phyloP scores from a whole-genome alignment of 164 flowering plant species.

The Aristolochia contorta region DNA sequence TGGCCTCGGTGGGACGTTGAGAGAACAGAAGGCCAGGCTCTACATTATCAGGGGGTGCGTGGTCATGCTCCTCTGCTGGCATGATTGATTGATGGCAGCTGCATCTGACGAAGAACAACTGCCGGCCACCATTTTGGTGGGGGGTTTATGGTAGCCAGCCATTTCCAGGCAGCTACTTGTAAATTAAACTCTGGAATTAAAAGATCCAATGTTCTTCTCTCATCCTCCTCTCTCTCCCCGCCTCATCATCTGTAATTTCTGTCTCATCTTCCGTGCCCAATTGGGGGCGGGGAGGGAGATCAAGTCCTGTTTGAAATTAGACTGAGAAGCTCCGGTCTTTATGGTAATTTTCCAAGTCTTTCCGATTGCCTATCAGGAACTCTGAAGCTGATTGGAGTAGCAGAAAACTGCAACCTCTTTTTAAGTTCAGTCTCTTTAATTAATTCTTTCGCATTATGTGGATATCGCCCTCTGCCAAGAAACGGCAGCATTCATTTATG shows the following conservation, averaged over 20 bases:
- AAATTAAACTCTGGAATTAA: neutral
- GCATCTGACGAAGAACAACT: neutral
- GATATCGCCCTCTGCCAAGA: no score
- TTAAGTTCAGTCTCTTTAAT: no score
- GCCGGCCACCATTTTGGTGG: neutral
- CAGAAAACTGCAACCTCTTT: no score
- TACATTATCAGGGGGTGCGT: conserved; percentile 13
- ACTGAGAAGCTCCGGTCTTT: no score
- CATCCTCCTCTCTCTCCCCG: neutral
- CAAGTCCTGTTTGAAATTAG: neutral
- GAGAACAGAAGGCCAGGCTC: conserved; percentile 27
- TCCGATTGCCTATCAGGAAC: no score
- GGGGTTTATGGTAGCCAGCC: neutral
- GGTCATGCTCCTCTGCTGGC: conserved; percentile 15
- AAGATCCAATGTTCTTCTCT: neutral
- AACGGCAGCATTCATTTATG: no score
- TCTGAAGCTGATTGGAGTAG: no score
- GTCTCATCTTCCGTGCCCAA: neutral
- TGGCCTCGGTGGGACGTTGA: conserved; percentile 51
- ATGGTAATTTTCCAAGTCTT: no score
- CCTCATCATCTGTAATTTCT: neutral
- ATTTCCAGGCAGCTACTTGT: no score
- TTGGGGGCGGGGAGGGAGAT: no score
- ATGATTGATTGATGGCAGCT: conserved; percentile 5
- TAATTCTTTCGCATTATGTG: no score